Evolutionary conservation across 208 protist genomes (phyloP).

Genomic region (Leishmania arabica): DNA sequence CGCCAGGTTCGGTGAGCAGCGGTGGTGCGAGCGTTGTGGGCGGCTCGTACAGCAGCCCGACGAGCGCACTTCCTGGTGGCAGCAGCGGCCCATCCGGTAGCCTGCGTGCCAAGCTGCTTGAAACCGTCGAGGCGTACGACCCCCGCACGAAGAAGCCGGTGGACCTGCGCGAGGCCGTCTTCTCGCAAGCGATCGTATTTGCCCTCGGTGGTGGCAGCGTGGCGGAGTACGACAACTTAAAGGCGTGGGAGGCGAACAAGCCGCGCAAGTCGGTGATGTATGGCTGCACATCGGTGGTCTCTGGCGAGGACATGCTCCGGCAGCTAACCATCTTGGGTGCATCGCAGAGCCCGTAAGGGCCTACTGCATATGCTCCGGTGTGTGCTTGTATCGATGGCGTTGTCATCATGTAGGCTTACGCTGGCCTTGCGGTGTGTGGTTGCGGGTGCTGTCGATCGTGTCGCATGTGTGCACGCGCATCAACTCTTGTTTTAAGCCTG

Average conservation of each 20-base stretch:
- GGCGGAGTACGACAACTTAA: slow-evolving; percentile 91
- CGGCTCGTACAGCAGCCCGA: slow-evolving; percentile 19
- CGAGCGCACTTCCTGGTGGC: slow-evolving; percentile 9
- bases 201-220: slow-evolving; percentile 83
- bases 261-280: slow-evolving; percentile 84
- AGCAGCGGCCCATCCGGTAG: slow-evolving; percentile 10
- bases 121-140: slow-evolving; percentile 76
- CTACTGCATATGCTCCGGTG: background rate
- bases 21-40: slow-evolving; percentile 14
- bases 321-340: slow-evolving; percentile 68
- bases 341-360: slow-evolving; percentile 9
- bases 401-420: background rate
- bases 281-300: slow-evolving; percentile 80
- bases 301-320: slow-evolving; percentile 77
- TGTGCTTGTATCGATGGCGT: background rate
- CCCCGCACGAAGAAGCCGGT: slow-evolving; percentile 66
- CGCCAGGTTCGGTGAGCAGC: slow-evolving; percentile 13
- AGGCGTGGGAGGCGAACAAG: slow-evolving; percentile 76
- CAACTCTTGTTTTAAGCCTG: background rate
- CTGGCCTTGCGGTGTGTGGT: background rate
- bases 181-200: slow-evolving; percentile 91
- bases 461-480: background rate
- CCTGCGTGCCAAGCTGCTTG: slow-evolving; percentile 40
- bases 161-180: slow-evolving; percentile 60
- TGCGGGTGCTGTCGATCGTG: background rate